These are phyloP conservation scores for Tylopilus sp. DNA, from an alignment of 768 basidiomycete genomes.

Conservation along the genomic window DNA sequence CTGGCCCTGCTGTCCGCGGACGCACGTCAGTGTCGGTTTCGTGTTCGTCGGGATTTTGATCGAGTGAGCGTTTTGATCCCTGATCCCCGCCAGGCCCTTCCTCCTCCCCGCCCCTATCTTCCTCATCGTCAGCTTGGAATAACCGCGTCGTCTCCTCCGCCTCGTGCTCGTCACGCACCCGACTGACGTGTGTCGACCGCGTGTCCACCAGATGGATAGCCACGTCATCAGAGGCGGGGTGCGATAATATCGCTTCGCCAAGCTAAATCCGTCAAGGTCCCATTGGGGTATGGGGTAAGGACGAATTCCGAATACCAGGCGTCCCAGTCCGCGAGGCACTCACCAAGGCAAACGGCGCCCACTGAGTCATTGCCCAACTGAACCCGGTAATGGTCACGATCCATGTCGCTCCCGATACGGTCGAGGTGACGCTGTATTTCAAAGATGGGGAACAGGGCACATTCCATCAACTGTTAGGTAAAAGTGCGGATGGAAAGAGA, in stretches of 20 bases:
- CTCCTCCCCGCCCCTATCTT: slow-evolving; percentile 17
- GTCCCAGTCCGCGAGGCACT: slow-evolving; percentile 20
- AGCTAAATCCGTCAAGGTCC: slow-evolving; percentile 43
- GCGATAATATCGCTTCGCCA: slow-evolving; percentile 80
- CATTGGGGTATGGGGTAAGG: slow-evolving; percentile 20
- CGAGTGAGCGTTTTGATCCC: background rate
- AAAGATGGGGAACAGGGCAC: slow-evolving; percentile 5
- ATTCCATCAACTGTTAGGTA: slow-evolving; percentile 6
- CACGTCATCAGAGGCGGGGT: slow-evolving; percentile 39
- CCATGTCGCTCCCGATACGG: slow-evolving; percentile 65
- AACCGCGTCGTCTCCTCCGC: slow-evolving; percentile 17
- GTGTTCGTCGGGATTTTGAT: slow-evolving; percentile 1
- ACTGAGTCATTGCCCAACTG: slow-evolving; percentile 89
- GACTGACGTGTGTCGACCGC: slow-evolving; percentile 16
- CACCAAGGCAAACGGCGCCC: slow-evolving; percentile 91
- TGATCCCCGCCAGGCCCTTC: background rate
- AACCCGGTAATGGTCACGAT: slow-evolving; percentile 81
- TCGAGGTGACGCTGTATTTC: slow-evolving; percentile 59
- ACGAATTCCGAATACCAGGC: background rate
- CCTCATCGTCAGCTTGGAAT: slow-evolving; percentile 25
- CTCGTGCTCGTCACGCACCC: slow-evolving; percentile 11
- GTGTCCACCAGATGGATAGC: slow-evolving; percentile 40
- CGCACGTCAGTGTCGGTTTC: slow-evolving; percentile 8
- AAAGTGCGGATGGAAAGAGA: background rate
- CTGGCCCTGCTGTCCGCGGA: slow-evolving; percentile 30